phyloP scores from a whole-genome alignment of 108 stramenopile species.

The Aurantiochytrium sp. region DNA sequence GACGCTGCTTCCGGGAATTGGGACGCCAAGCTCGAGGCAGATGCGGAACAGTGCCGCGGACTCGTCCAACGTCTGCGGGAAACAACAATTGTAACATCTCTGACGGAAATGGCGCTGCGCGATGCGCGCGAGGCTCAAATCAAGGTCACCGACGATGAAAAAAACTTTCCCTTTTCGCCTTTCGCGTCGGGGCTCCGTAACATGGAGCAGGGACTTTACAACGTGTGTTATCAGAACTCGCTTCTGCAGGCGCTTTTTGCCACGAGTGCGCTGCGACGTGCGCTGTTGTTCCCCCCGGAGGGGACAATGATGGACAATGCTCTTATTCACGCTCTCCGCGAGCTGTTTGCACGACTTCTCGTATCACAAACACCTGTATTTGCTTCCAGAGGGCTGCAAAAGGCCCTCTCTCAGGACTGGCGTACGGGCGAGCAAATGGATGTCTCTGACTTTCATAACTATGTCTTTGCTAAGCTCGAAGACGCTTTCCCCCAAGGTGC shows the following conservation, averaged over 20 bases:
- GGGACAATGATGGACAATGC: neutral
- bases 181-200: neutral
- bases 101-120: neutral
- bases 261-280: neutral
- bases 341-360: neutral
- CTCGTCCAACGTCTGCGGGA: neutral
- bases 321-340: neutral
- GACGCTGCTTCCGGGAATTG: neutral
- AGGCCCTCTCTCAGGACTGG: neutral
- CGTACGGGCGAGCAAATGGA: slow-evolving; percentile 5
- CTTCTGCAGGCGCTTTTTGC: neutral
- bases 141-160: neutral
- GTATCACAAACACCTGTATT: neutral
- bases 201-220: neutral
- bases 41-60: neutral
- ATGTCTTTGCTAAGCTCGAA: neutral
- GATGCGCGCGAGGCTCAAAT: neutral
- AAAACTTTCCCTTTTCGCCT: neutral
- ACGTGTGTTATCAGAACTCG: slow-evolving; percentile 6
- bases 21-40: neutral
- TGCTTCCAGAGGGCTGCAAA: neutral
- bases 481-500: neutral
- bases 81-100: neutral
- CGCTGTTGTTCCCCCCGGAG: neutral
- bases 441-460: neutral